Evolutionary conservation across 371 early-diverging fungal genomes (phyloP).

Genomic region (Mortierella sp.): DNA sequence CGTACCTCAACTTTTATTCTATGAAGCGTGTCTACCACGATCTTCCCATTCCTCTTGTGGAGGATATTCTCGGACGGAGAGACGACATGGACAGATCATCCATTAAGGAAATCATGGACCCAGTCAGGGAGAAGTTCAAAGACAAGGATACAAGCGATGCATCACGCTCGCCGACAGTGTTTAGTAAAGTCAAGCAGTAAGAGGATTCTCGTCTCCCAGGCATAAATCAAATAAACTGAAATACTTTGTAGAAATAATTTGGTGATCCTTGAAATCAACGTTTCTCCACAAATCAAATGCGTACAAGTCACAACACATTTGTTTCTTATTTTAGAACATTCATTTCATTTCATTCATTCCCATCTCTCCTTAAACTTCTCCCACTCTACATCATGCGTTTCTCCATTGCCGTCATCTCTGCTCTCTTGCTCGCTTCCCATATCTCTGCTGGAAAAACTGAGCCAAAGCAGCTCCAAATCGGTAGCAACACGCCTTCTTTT

Average conservation of each 20-base stretch:
- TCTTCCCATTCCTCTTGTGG: slow-evolving; percentile 82
- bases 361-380: neutral
- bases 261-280: neutral
- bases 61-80: slow-evolving; percentile 79
- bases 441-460: slow-evolving; percentile 35
- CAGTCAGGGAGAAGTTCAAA: slow-evolving; percentile 69
- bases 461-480: slow-evolving; percentile 62
- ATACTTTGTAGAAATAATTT: too few relatives aligned
- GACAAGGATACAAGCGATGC: slow-evolving; percentile 44
- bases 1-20: slow-evolving; percentile 83
- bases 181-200: slow-evolving; percentile 50
- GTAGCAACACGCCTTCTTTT: slow-evolving; percentile 19
- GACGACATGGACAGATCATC: slow-evolving; percentile 84
- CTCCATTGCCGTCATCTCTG: slow-evolving; percentile 37
- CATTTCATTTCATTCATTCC: neutral
- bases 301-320: neutral
- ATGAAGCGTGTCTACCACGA: slow-evolving; percentile 87
- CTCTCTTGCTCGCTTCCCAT: slow-evolving; percentile 31
- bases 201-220: neutral
- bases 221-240: neutral
- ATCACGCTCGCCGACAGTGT: slow-evolving; percentile 38
- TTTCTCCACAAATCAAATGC: slow-evolving; percentile 22
- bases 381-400: slow-evolving; percentile 31
- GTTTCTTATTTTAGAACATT: neutral
- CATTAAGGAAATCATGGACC: slow-evolving; percentile 85